Evolutionary conservation across 495 filamentous ascomycete species (phyloP).

Genomic region (Chaetomium tenue): DNA sequence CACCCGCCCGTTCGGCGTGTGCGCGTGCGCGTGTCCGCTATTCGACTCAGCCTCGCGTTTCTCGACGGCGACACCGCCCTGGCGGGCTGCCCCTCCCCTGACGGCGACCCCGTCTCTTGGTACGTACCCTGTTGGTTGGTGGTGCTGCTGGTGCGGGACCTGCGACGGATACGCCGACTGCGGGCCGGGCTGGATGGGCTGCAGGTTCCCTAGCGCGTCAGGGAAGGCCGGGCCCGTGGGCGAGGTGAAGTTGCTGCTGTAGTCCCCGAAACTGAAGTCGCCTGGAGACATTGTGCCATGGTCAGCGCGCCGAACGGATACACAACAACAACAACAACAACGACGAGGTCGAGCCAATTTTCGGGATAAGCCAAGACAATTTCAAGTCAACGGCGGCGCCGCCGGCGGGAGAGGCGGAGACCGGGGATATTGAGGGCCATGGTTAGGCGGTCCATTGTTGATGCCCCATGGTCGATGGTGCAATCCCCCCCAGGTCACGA

Average conservation of each 20-base stretch:
- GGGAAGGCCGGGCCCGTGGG: conserved; percentile 48
- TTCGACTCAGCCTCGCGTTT: conserved; percentile 54
- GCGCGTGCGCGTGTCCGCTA: conserved; percentile 20
- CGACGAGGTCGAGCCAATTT: conserved; percentile 17
- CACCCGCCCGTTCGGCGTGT: conserved; percentile 26
- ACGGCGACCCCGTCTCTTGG: conserved; percentile 11
- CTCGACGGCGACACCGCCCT: conserved; percentile 36
- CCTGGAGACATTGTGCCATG: conserved; percentile 52
- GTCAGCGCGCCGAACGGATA: conserved; percentile 30
- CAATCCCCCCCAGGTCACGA: conserved; percentile 40
- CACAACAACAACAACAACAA: neutral
- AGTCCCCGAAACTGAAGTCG: conserved; percentile 51
- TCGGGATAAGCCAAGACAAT: conserved; percentile 26
- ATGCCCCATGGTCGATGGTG: conserved; percentile 39
- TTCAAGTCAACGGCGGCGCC: conserved; percentile 25
- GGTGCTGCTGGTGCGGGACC: conserved; percentile 18
- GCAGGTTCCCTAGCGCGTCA: conserved; percentile 45
- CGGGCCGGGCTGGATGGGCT: conserved; percentile 49
- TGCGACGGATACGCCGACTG: conserved; percentile 40
- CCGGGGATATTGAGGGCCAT: conserved; percentile 28
- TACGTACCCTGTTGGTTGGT: conserved; percentile 46
- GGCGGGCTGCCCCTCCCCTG: neutral
- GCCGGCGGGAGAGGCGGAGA: conserved; percentile 35
- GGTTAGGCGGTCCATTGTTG: conserved; percentile 28
- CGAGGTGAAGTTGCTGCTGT: conserved; percentile 46